phyloP scores from a whole-genome alignment of 345 rosid species.

The Erysimum cheiranthoides region DNA sequence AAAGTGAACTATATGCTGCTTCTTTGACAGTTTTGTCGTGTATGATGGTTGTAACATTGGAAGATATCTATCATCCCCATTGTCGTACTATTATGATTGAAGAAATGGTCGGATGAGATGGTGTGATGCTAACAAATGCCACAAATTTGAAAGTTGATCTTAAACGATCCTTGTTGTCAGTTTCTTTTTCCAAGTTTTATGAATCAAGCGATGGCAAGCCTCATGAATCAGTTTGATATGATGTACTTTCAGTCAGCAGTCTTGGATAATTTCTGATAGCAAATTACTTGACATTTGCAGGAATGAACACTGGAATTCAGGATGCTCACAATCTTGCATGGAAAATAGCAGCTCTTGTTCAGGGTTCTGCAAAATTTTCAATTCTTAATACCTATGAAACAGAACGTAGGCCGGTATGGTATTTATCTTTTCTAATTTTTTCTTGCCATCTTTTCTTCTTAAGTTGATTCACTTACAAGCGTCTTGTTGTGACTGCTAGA shows the following conservation, averaged over 20 bases:
- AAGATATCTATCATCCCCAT: not conserved
- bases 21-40: slow-evolving; percentile 19
- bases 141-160: not conserved
- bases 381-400: slow-evolving; percentile 76
- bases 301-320: slow-evolving; percentile 98
- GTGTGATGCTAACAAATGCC: not conserved
- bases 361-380: slow-evolving; percentile 68
- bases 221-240: slow-evolving; percentile 1
- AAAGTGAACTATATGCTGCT: not conserved
- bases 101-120: not conserved
- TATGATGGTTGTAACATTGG: not conserved
- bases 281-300: slow-evolving; percentile 50
- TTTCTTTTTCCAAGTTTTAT: not conserved
- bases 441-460: slow-evolving; percentile 15
- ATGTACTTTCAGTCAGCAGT: slow-evolving; percentile 15
- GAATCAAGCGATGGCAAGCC: not conserved
- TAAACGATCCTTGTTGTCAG: not conserved
- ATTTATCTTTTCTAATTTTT: slow-evolving; percentile 33
- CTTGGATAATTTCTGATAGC: slow-evolving; percentile 9
- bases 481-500: slow-evolving; percentile 51
- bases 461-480: slow-evolving; percentile 28
- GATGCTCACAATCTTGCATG: slow-evolving; percentile 98
- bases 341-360: slow-evolving; percentile 76
- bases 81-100: not conserved
- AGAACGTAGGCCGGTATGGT: slow-evolving; percentile 84